phyloP scores from a whole-genome alignment of 1,139 yeast genomes.

The Ogataea hybrid region DNA sequence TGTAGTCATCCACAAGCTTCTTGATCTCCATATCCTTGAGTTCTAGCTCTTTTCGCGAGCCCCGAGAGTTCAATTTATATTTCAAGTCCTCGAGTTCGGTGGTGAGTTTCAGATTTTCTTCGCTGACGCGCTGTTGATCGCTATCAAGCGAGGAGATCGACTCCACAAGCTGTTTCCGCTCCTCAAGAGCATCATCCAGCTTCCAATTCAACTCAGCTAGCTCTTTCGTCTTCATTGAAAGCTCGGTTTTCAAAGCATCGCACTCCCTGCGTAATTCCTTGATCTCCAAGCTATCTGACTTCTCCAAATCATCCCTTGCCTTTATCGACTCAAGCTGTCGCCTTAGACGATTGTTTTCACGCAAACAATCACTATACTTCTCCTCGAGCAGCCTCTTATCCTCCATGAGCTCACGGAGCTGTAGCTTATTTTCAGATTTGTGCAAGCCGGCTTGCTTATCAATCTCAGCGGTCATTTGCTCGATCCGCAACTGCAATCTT shows the following conservation, averaged over 20 bases:
- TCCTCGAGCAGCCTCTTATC: slow-evolving; percentile 30
- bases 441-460: slow-evolving; percentile 10
- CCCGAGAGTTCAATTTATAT: slow-evolving; percentile 4
- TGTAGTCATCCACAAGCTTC: slow-evolving; percentile 26
- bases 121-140: slow-evolving; percentile 16
- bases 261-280: slow-evolving; percentile 14
- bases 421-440: slow-evolving; percentile 15
- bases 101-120: slow-evolving; percentile 17
- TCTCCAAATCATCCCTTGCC: slow-evolving; percentile 2
- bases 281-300: slow-evolving; percentile 13
- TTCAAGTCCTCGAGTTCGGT: slow-evolving; percentile 14
- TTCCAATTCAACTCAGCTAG: slow-evolving; percentile 14
- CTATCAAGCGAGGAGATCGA: slow-evolving; percentile 17
- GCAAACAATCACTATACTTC: slow-evolving; percentile 10
- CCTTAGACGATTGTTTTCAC: slow-evolving; percentile 24
- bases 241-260: slow-evolving; percentile 9
- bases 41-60: slow-evolving; percentile 10
- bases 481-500: slow-evolving; percentile 7
- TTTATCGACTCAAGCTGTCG: slow-evolving; percentile 26
- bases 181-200: slow-evolving; percentile 13
- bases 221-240: slow-evolving; percentile 14
- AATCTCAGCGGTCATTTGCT: slow-evolving; percentile 8
- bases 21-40: slow-evolving; percentile 19
- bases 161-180: slow-evolving; percentile 15
- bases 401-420: slow-evolving; percentile 23